Conservation (phyloP, 371 early-diverging fungal species). For the Mortierella sp. region DNA sequence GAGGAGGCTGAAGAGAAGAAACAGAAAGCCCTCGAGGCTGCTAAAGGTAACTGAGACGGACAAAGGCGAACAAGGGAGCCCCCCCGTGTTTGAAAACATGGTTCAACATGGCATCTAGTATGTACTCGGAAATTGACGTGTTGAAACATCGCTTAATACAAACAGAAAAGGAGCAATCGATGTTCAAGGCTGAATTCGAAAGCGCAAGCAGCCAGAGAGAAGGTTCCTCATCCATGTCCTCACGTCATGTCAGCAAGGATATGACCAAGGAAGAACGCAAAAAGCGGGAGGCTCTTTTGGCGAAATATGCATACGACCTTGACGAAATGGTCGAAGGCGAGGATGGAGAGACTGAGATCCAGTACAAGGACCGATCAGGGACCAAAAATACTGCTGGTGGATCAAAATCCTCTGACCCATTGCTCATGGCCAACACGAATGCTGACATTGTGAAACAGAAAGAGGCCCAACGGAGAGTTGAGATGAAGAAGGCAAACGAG, state of each 20-base stretch:
- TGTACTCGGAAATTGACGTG: no score
- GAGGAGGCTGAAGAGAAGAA: constrained; percentile 55
- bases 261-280: constrained; percentile 63
- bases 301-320: constrained; percentile 65
- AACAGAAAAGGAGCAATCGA: constrained; percentile 39
- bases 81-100: no score
- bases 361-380: constrained; percentile 47
- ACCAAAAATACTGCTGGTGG: neutral
- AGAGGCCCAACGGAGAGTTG: constrained; percentile 60
- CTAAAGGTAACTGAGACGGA: constrained; percentile 52
- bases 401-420: constrained; percentile 47
- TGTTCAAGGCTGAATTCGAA: constrained; percentile 22
- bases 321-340: constrained; percentile 55
- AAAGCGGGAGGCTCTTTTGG: constrained; percentile 61
- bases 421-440: constrained; percentile 62
- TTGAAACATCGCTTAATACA: neutral
- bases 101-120: no score
- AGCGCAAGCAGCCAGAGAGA: constrained; percentile 15
- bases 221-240: constrained; percentile 38
- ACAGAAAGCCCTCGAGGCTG: constrained; percentile 56
- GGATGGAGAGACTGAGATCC: constrained; percentile 49
- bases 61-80: no score
- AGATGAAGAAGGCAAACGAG: constrained; percentile 65
- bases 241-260: constrained; percentile 48
- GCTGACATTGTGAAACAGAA: constrained; percentile 61